Evolutionary conservation across 345 rosid genomes (phyloP).

Genomic region (Populus deltoides): DNA sequence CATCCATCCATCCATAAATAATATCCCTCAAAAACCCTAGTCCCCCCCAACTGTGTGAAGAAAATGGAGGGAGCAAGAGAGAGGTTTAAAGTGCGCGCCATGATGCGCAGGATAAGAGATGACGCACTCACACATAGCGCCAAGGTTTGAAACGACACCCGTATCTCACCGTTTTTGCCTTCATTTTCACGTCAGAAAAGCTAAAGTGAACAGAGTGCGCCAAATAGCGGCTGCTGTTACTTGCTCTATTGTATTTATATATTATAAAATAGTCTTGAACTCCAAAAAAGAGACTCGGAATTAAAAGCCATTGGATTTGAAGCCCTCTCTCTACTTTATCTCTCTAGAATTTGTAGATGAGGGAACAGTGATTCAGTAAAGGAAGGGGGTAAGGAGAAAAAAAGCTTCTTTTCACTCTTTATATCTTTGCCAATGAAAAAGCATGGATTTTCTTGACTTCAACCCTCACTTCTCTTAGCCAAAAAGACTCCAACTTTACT

Average conservation of each 20-base stretch:
- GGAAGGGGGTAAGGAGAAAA: background rate
- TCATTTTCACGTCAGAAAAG: constrained; percentile 11
- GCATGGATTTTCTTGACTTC: background rate
- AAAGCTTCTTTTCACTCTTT: background rate
- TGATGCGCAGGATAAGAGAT: constrained; percentile 27
- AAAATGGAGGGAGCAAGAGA: background rate
- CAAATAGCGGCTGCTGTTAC: constrained; percentile 7
- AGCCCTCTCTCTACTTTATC: background rate
- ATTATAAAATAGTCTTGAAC: background rate
- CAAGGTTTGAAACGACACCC: background rate
- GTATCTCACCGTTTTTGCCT: background rate
- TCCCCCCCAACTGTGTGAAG: background rate
- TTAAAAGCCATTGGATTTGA: background rate
- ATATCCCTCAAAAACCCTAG: too few relatives aligned
- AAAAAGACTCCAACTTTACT: constrained; percentile 13
- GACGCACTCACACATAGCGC: background rate
- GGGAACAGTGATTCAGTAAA: background rate
- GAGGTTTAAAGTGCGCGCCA: constrained; percentile 37
- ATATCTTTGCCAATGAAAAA: background rate
- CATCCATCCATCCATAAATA: too few relatives aligned
- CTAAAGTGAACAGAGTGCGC: constrained; percentile 22
- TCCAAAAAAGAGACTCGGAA: background rate
- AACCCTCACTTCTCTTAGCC: background rate
- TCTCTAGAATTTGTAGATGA: background rate
- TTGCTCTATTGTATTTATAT: background rate